Evolutionary conservation across 2,329 filamentous ascomycete species (phyloP).

Genomic region (Fusarium tricinctum): DNA sequence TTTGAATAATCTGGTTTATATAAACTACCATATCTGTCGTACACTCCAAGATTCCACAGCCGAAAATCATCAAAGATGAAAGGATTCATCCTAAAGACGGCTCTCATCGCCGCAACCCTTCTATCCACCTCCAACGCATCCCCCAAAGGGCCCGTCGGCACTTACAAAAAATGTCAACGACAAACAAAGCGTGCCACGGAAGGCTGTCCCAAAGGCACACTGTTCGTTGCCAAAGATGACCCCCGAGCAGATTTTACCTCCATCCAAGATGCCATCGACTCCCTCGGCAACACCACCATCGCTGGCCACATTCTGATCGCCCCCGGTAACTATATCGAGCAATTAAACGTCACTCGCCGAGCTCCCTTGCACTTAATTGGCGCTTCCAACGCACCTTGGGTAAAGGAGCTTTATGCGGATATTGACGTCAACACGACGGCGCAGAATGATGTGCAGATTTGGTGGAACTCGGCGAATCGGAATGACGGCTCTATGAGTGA

Average conservation of each 20-base stretch:
- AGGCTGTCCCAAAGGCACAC: conserved; percentile 57
- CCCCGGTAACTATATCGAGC: conserved; percentile 72
- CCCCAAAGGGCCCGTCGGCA: conserved; percentile 28
- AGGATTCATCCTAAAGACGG: conserved; percentile 11
- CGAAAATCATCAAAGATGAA: conserved; percentile 5
- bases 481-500: conserved; percentile 62
- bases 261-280: conserved; percentile 59
- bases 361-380: conserved; percentile 74
- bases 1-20: background rate
- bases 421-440: conserved; percentile 58
- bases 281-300: conserved; percentile 52
- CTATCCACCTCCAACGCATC: background rate
- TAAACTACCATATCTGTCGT: background rate
- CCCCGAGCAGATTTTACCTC: conserved; percentile 55
- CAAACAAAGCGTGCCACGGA: conserved; percentile 40
- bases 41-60: background rate
- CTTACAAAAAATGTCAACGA: conserved; percentile 41
- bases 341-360: conserved; percentile 74
- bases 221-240: conserved; percentile 58
- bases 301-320: conserved; percentile 67
- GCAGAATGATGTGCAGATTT: conserved; percentile 67
- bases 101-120: conserved; percentile 2
- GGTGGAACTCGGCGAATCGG: conserved; percentile 67
- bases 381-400: conserved; percentile 61
- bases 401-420: conserved; percentile 55